A percentile compares a stretch with the other conserved stretches of the same genome.
Conservation (phyloP, 2,329 filamentous ascomycete species). For the Colletotrichum shisoi region DNA sequence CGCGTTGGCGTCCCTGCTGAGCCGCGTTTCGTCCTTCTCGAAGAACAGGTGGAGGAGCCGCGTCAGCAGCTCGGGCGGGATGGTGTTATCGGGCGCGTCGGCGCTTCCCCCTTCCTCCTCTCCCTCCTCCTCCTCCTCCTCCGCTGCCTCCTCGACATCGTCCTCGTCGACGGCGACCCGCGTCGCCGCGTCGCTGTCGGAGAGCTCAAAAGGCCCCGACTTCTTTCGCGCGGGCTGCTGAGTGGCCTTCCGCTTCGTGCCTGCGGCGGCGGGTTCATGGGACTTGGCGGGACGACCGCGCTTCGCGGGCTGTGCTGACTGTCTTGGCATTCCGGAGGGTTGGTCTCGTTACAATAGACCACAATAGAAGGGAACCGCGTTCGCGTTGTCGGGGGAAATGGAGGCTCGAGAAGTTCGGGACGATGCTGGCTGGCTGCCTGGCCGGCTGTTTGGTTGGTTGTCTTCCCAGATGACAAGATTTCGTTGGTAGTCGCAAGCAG, state of each 20-base stretch:
- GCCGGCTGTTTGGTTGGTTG: neutral
- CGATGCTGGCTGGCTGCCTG: neutral
- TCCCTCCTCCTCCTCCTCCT: slow-evolving; percentile 44
- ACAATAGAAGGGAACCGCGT: neutral
- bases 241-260: slow-evolving; percentile 40
- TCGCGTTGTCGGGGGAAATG: neutral
- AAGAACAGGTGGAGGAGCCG: slow-evolving; percentile 83
- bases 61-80: slow-evolving; percentile 78
- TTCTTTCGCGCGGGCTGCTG: slow-evolving; percentile 41
- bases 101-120: slow-evolving; percentile 44
- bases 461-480: neutral
- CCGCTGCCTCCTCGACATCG: slow-evolving; percentile 30
- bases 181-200: slow-evolving; percentile 44
- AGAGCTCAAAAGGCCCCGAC: slow-evolving; percentile 49
- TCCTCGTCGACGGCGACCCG: slow-evolving; percentile 43
- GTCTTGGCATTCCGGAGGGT: slow-evolving; percentile 55
- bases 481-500: neutral
- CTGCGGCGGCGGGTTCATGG: slow-evolving; percentile 20
- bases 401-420: neutral
- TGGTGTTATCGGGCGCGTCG: slow-evolving; percentile 56
- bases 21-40: slow-evolving; percentile 71
- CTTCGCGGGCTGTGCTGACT: slow-evolving; percentile 46
- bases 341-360: neutral
- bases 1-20: slow-evolving; percentile 78
- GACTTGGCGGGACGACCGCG: slow-evolving; percentile 50